Evolutionary conservation across 2,329 filamentous ascomycete genomes (phyloP), one percentile per base, ranked within the genome.

Genomic region (Penicillium thymicola): DNA sequence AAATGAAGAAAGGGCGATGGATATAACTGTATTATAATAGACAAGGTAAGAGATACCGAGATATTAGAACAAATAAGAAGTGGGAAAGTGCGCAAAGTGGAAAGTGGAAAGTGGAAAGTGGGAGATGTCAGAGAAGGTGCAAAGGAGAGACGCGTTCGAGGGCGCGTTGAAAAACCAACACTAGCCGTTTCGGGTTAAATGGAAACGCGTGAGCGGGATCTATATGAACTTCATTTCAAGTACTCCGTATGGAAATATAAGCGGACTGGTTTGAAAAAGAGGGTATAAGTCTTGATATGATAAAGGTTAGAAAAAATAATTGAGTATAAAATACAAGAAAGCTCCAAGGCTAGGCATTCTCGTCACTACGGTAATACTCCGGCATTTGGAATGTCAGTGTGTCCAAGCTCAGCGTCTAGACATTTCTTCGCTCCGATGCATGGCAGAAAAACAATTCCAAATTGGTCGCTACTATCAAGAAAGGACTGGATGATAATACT

Each of bases 371-470:
- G 64, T 59, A 58, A 65, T 65, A 32, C 27, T 28, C 48, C 36
- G 58, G 61, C 58, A 66, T 65, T 65, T 54, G 63, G 63, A 66
- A 66, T 66, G 64, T 25, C 27, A 55, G 3, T 21, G n/a, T 21
- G 28, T 44, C 49, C 44, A 30, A 34, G 32, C 43, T 48, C 16
- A 48, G 37, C 43, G 36, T n/a, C 38, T 25, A 8, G 36, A 40
- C 27, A 34, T 41, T 34, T 21, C 27, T 48, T 9, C 9, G 13
- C 21, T 11, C 38, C 28, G 8, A 34, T 36, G 44, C 14, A 23
- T n/a, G n/a, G 16, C 7, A 43, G 6, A 43, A 13, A 13, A 23
- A 16, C 8, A 34, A 32, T 51, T 43, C 28, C 37, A 34, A 43
- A 25, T 25, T n/a, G 10, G 48, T 21, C 37, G 25, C 11, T 43